Evolutionary conservation across 2,329 filamentous ascomycete genomes (phyloP).

Genomic region (Alternaria gaisen): DNA sequence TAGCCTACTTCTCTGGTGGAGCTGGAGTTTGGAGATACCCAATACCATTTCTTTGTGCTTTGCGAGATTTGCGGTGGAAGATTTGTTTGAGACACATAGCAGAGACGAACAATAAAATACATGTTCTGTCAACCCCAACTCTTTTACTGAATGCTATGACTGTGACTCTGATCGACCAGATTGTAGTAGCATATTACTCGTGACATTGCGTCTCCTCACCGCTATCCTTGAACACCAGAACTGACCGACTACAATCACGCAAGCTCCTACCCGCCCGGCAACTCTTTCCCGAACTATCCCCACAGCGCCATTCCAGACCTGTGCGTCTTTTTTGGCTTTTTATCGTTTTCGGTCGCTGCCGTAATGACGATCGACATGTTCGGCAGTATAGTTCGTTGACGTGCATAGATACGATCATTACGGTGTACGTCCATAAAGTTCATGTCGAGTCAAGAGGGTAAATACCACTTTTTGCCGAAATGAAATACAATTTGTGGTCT

Average conservation of each 20-base stretch:
- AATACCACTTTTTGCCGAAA: neutral
- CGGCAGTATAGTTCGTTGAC: neutral
- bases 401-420: neutral
- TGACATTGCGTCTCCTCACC: neutral
- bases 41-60: conserved; percentile 21
- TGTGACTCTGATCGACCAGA: neutral
- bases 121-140: neutral
- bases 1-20: conserved; percentile 47
- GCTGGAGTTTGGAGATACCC: conserved; percentile 54
- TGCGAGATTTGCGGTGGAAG: neutral
- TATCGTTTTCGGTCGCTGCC: neutral
- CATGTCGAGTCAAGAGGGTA: neutral
- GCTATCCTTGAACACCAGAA: neutral
- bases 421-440: neutral
- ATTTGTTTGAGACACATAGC: neutral
- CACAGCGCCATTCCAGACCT: neutral
- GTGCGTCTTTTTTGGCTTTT: neutral
- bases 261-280: neutral
- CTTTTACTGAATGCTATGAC: neutral
- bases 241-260: neutral
- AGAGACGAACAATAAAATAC: neutral
- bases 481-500: neutral
- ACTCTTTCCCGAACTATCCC: neutral
- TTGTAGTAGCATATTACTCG: neutral
- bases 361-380: neutral